Evolutionary conservation across 805 yeast genomes (phyloP), one percentile per base, ranked within the genome.

Genomic region (Zygosaccharomyces bailii): DNA sequence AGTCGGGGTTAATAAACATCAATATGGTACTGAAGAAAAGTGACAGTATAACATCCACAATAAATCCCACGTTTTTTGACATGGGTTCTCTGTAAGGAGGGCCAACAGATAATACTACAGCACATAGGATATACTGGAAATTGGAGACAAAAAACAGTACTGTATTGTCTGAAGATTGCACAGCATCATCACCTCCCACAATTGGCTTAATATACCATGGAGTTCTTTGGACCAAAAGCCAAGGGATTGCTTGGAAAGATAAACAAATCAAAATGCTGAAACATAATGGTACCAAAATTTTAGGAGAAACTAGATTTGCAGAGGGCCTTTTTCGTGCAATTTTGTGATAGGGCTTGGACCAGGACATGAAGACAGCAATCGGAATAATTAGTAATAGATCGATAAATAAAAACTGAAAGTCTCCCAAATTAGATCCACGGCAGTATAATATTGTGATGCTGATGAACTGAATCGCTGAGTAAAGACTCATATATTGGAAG

Each of bases 401-500:
- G 62, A 93, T 93, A 78, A 90, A 89, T 53, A 93, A 70, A 60
- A 91, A 93, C 67, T 93, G 99, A 69, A 93, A 90, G 67, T 93
- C 99, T 7, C 99, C 99, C 47, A 93, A 69, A 61, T 93, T 93
- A 2, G 95, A 80, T 4, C 99, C 99, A 44, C 86, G 74, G 53
- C 83, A 80, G 69, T 93, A 93, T 46, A 93, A 65, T 14, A 93
- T 79, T 0, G 93, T 77, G 29, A 93, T 95, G 0, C 96, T 78
- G 42, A 88, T 75, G 59, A 93, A 93, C 65, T 93, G 99, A 57
- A 93, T 93, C 1, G 98, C 98, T 1, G 96, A 87, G 67, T 93
- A 93, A 47, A 95, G 68, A 42, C 97, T 88, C 99, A 93, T 93
- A 70, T 86, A 93, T 74, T 89, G 95, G 79, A 93, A 93, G 65